Evolutionary conservation across 2,329 filamentous ascomycete genomes (phyloP), one percentile per base, ranked within the genome.

Genomic region (Monilinia polystroma): DNA sequence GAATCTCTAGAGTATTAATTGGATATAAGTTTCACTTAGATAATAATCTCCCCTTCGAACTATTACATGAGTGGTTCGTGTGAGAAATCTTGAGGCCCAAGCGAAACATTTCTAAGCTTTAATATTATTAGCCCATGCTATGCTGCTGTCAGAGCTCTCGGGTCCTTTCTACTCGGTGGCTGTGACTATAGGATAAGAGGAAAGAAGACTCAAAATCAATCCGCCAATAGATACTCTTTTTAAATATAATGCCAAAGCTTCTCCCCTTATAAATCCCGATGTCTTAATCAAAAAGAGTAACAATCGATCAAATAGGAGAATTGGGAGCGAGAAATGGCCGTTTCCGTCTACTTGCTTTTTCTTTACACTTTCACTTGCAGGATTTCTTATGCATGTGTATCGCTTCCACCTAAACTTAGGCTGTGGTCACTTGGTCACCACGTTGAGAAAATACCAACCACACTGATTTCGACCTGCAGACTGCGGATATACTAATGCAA

Each of bases 401-500:
- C 29, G 47, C n/a, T 53, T 47, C 56, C 45, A 51, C 45, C n/a
- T 62, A 62, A 45, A 51, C 58, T 41, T 38, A 60, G 45, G 45
- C 41, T 57, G 54, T 66, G 54, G 55, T 60, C 54, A 59, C 56
- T 62, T 66, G 64, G 64, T 66, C 63, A 66, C 63, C 63, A 66
- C 63, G 56, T 66, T 51, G 45, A 66, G 51, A 66, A 54, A 57
- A 54, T 66, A 66, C 64, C 64, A 66, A 66, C 64, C 64, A 66
- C 64, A 52, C 49, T 66, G 64, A 66, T 62, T 66, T 66, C 54
- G 56, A 16, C 64, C 64, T 66, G 64, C 64, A 66, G 64, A 66
- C 26, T 62, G 64, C 64, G 64, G 64, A 66, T 62, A 59, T 66
- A 62, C 64, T 66, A 66, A 59, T 66, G 64, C 56, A 66, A 35